A percentile compares a stretch with the other conserved stretches of the same genome.
Evolutionary conservation across 495 filamentous ascomycete genomes (phyloP).

Genomic region (Thermothielavioides terrestris): DNA sequence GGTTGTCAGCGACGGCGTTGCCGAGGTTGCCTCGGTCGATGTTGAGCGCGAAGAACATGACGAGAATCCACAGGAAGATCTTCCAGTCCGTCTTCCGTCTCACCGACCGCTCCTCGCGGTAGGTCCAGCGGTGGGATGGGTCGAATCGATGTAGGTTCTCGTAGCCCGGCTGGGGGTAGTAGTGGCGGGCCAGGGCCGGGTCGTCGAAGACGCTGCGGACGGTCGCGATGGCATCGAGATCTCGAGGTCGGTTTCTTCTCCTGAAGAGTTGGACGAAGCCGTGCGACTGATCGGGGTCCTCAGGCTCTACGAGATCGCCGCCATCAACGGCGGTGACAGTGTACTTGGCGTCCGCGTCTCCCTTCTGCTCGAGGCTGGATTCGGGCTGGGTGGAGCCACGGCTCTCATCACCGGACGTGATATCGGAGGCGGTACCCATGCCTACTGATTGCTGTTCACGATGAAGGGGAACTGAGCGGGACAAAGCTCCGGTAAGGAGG

Average conservation of each 20-base stretch:
- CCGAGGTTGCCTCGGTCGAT: conserved; percentile 19
- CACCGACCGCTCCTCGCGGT: conserved; percentile 36
- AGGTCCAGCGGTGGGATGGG: conserved; percentile 44
- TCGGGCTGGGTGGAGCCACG: too few relatives aligned
- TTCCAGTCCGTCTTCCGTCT: conserved; percentile 26
- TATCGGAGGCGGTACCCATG: too few relatives aligned
- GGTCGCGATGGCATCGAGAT: conserved; percentile 40
- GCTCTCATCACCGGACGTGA: too few relatives aligned
- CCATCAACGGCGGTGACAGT: too few relatives aligned
- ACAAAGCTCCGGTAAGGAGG: too few relatives aligned
- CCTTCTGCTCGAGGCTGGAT: too few relatives aligned
- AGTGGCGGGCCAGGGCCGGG: conserved; percentile 37
- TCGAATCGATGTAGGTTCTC: conserved; percentile 48
- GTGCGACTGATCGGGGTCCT: too few relatives aligned
- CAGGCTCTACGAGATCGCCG: too few relatives aligned
- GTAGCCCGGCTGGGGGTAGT: conserved; percentile 38
- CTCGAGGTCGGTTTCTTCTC: conserved; percentile 9
- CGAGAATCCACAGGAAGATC: conserved; percentile 14
- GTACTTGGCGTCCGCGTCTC: too few relatives aligned
- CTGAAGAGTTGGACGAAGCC: too few relatives aligned
- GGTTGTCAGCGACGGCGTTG: conserved; percentile 29
- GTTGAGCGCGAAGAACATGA: conserved; percentile 22
- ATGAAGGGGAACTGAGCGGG: too few relatives aligned
- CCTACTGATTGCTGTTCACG: too few relatives aligned
- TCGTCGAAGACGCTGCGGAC: conserved; percentile 45